These are phyloP conservation scores for Penicillium sclerotigenum DNA, from an alignment of 2,329 filamentous ascomycete genomes.

Conservation along the genomic window DNA sequence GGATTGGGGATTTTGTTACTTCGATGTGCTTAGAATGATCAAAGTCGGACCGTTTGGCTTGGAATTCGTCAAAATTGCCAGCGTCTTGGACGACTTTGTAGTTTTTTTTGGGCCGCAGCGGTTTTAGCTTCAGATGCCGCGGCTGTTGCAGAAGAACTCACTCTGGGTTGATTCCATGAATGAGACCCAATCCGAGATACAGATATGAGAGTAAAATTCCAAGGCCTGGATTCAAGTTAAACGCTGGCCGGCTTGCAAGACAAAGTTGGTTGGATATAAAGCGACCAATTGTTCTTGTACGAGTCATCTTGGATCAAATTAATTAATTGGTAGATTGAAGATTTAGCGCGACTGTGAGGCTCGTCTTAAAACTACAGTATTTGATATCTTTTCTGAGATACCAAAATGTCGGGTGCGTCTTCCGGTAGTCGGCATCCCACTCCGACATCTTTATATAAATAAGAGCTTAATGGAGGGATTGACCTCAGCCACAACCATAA, in stretches of 20 bases:
- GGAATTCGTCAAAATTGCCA: conserved; percentile 28
- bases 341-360: neutral
- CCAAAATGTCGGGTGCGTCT: neutral
- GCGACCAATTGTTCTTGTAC: neutral
- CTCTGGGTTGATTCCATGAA: neutral
- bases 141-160: conserved; percentile 7
- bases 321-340: neutral
- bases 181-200: neutral
- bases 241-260: neutral
- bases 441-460: neutral
- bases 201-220: neutral
- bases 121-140: conserved; percentile 1
- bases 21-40: conserved; percentile 24
- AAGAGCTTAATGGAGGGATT: neutral
- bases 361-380: neutral
- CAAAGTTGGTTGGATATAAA: neutral
- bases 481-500: neutral
- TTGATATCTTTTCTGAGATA: neutral
- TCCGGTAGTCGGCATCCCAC: neutral
- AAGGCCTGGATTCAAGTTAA: conserved; percentile 2
- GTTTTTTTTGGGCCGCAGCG: conserved; percentile 4
- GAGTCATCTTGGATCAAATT: neutral
- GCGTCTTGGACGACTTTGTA: conserved; percentile 23
- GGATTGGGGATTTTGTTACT: conserved; percentile 39
- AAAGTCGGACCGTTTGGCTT: conserved; percentile 37